These are phyloP conservation scores for Diutina pseudorugosa DNA, from an alignment of 1,139 yeast genomes.

Conservation along the genomic window DNA sequence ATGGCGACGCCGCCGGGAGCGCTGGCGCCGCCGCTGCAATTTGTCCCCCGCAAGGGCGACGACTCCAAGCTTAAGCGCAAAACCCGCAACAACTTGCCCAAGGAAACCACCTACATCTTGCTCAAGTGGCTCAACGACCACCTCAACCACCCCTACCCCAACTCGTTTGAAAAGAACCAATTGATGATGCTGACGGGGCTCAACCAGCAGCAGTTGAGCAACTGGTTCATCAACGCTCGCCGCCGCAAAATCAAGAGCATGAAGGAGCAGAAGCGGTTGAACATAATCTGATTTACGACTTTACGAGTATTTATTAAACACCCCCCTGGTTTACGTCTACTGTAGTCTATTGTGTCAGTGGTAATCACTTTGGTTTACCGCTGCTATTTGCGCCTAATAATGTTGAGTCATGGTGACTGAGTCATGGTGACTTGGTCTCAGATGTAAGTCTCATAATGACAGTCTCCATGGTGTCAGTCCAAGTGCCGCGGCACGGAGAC, in stretches of 20 bases:
- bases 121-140: slow-evolving; percentile 80
- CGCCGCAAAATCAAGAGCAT: slow-evolving; percentile 53
- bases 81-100: slow-evolving; percentile 74
- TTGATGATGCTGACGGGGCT: slow-evolving; percentile 76
- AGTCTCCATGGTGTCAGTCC: too few relatives aligned
- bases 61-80: not conserved
- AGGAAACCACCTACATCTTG: slow-evolving; percentile 73
- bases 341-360: too few relatives aligned
- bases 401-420: too few relatives aligned
- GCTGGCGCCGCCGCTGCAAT: not conserved
- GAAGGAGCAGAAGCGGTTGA: slow-evolving; percentile 4
- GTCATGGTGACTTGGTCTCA: too few relatives aligned
- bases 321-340: too few relatives aligned
- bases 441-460: too few relatives aligned
- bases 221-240: slow-evolving; percentile 96
- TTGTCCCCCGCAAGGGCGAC: not conserved
- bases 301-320: slow-evolving; percentile 1
- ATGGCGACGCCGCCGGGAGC: not conserved
- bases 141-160: slow-evolving; percentile 88
- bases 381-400: too few relatives aligned
- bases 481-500: not conserved
- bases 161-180: slow-evolving; percentile 76
- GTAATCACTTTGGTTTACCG: too few relatives aligned
- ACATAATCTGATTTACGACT: not conserved
- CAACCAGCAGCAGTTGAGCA: slow-evolving; percentile 81